These are phyloP conservation scores for Cladosporium sp. DNA, from an alignment of 2,329 filamentous ascomycete species.

Conservation along the genomic window DNA sequence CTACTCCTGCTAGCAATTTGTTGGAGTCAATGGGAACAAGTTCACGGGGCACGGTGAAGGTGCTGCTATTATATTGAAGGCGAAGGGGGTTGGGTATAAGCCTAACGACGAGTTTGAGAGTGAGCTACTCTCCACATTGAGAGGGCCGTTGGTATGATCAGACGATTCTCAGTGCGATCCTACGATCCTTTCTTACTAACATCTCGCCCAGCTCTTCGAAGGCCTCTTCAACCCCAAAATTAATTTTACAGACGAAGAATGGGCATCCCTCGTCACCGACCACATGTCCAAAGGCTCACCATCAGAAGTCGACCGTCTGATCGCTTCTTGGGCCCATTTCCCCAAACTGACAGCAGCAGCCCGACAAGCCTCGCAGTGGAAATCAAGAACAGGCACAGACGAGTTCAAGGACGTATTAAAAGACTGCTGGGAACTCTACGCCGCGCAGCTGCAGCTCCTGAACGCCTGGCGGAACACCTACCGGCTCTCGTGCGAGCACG, in stretches of 20 bases:
- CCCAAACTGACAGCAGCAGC: neutral
- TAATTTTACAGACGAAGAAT: conserved; percentile 6
- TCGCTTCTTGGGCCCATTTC: neutral
- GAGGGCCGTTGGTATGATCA: neutral
- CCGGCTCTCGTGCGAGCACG: neutral
- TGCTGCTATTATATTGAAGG: conserved; percentile 2
- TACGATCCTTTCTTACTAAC: too few relatives aligned
- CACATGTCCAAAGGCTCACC: neutral
- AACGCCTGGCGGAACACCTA: neutral
- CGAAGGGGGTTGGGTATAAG: neutral
- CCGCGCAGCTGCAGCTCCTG: too few relatives aligned
- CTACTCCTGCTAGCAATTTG: neutral
- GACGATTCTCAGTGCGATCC: neutral
- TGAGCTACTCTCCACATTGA: neutral
- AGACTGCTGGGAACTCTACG: neutral
- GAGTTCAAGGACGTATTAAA: neutral
- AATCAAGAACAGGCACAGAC: neutral
- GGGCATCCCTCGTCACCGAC: neutral
- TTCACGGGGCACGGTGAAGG: conserved; percentile 12
- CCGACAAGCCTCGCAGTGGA: neutral
- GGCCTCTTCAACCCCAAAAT: conserved; percentile 14
- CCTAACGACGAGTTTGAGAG: conserved; percentile 7
- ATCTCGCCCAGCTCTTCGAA: conserved; percentile 4
- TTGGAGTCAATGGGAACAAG: neutral
- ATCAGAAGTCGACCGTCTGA: neutral